Evolutionary conservation across 352 stramenopile species (phyloP).

Genomic region (Plasmopara muralis): DNA sequence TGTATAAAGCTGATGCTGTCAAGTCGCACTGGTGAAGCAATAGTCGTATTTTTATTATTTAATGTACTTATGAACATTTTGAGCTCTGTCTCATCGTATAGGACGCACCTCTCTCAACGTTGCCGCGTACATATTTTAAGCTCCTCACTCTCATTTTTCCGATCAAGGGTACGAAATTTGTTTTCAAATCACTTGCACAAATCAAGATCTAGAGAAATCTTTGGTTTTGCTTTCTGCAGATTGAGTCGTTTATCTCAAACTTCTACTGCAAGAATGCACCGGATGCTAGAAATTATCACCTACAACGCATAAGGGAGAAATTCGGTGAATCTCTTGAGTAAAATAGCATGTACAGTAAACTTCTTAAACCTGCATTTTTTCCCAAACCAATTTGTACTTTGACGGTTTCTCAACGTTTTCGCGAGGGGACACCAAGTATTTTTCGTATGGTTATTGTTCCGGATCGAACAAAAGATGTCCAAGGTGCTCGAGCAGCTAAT

Average conservation of each 20-base stretch:
- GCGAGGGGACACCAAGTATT: slow-evolving; percentile 15
- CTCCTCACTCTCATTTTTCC: slow-evolving; percentile 68
- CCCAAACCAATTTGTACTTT: slow-evolving; percentile 11
- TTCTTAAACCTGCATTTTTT: slow-evolving; percentile 12
- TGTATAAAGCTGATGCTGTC: slow-evolving; percentile 38
- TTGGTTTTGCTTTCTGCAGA: slow-evolving; percentile 23
- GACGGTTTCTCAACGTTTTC: slow-evolving; percentile 19
- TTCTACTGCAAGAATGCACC: slow-evolving; percentile 65
- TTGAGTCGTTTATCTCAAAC: slow-evolving; percentile 63
- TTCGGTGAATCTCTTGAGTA: slow-evolving; percentile 23
- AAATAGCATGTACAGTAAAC: slow-evolving; percentile 6
- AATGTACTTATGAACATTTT: background rate
- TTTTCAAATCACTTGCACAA: background rate
- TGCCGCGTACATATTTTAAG: slow-evolving; percentile 65
- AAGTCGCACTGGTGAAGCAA: slow-evolving; percentile 37
- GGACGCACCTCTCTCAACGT: slow-evolving; percentile 63
- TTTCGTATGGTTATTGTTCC: background rate
- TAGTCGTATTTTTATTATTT: too few species aligned
- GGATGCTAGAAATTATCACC: slow-evolving; percentile 48
- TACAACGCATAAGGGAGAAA: slow-evolving; percentile 54
- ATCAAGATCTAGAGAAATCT: background rate
- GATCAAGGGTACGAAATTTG: slow-evolving; percentile 38
- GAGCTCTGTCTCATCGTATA: slow-evolving; percentile 11
- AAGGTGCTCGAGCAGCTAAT: slow-evolving; percentile 96
- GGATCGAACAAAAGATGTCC: slow-evolving; percentile 38